Evolutionary conservation across 371 early-diverging fungal species (phyloP), one percentile per base, ranked within the genome.

Genomic region (Synchytrium microbalum): DNA sequence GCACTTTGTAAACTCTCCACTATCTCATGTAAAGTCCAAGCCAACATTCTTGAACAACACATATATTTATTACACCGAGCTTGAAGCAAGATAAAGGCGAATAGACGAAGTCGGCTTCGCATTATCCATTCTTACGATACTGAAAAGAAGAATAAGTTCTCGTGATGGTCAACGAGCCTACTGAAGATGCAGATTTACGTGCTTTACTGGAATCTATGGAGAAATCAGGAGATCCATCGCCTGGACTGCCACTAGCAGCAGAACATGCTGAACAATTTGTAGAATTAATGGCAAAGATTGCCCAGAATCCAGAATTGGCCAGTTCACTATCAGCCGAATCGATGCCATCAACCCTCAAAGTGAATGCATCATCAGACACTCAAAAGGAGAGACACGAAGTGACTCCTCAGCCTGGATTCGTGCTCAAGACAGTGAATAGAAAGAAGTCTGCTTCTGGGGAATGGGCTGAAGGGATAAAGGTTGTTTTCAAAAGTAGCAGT

Each of bases 401-500:
- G 16, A 33, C 60, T 25, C 88, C 88, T 0, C 66, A 78, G 51
- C 71, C 84, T 0, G 87, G 87, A 0, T 87, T 79, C 68, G 86
- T 86, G 0, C 71, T 86, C 54, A 83, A 84, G 61, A 86, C 87
- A 1, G 59, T 65, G 2, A 71, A 80, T 14, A 62, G 54, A 3
- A 69, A 66, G n/a, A 61, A 71, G 30, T n/a, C n/a, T n/a, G n/a
- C n/a, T n/a, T 57, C 67, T 0, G 70, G 69, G 0, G 72, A 68
- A 26, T 79, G 72, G 60, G 68, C 75, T 24, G 66, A 66, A 2
- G 79, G 77, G 30, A 60, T 78, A 1, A 69, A 67, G 32, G 78
- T 89, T 19, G 2, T 61, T 24, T 5, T 61, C 64, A 24, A 26
- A 24, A 61, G 2, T 60, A 29, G 26, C 25, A 3, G 13, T 13